Conservation (phyloP, 176 grass and related monocot genomes). For the Pontederia crassipes region DNA sequence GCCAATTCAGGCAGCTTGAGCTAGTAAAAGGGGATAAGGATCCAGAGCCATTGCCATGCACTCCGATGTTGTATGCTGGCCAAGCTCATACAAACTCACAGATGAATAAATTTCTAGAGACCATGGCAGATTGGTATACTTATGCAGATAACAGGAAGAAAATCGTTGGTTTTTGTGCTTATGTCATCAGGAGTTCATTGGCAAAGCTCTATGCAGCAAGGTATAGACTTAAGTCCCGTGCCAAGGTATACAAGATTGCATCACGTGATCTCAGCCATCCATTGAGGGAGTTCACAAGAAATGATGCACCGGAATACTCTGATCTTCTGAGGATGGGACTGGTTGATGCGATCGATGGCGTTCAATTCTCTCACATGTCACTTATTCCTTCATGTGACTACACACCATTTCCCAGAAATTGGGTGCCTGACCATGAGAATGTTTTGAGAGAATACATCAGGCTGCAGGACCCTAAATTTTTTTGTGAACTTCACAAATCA, state of each 20-base stretch:
- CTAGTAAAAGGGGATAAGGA: constrained; percentile 86
- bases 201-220: constrained; percentile 85
- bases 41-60: constrained; percentile 72
- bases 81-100: constrained; percentile 96
- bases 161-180: constrained; percentile 85
- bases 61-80: constrained; percentile 75
- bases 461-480: constrained; percentile 85
- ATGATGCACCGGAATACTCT: constrained; percentile 83
- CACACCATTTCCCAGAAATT: constrained; percentile 74
- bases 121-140: constrained; percentile 91
- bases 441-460: constrained; percentile 77
- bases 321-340: constrained; percentile 93
- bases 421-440: constrained; percentile 74
- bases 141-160: constrained; percentile 95
- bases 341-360: constrained; percentile 83
- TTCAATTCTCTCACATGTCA: constrained; percentile 85
- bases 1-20: constrained; percentile 83
- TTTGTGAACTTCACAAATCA: constrained; percentile 65
- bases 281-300: constrained; percentile 65
- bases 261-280: constrained; percentile 80
- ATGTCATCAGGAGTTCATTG: constrained; percentile 77
- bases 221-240: constrained; percentile 90
- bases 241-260: constrained; percentile 94
- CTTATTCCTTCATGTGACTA: constrained; percentile 87
- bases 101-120: constrained; percentile 98